phyloP scores from a whole-genome alignment of 2,329 filamentous ascomycete species.

The Diplodia mutila region DNA sequence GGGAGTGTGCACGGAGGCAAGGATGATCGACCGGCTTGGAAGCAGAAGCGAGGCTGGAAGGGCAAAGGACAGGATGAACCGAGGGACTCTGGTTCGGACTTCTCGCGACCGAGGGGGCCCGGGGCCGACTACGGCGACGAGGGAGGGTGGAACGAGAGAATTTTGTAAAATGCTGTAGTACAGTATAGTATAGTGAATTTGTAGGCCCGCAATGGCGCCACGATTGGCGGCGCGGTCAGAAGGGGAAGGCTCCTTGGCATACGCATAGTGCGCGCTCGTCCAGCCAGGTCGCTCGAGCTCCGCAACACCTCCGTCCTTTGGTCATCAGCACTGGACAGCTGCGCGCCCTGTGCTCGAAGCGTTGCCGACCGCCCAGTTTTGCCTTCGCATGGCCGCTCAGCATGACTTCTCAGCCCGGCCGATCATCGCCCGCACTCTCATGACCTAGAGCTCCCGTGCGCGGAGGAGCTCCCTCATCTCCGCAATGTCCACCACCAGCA shows the following conservation, averaged over 20 bases:
- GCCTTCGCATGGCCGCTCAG: neutral
- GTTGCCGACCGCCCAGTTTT: neutral
- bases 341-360: constrained; percentile 21
- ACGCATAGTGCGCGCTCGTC: constrained; percentile 4
- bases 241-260: constrained; percentile 15
- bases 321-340: constrained; percentile 13
- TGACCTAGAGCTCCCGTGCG: constrained; percentile 27
- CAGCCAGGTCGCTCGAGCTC: constrained; percentile 19
- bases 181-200: neutral
- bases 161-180: neutral
- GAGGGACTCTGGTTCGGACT: neutral
- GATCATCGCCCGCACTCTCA: constrained; percentile 24
- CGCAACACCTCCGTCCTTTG: constrained; percentile 23
- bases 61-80: neutral
- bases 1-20: constrained; percentile 4
- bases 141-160: constrained; percentile 12
- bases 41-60: neutral
- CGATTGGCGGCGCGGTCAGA: neutral
- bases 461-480: constrained; percentile 26
- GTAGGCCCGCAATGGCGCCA: neutral
- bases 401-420: constrained; percentile 20
- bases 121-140: neutral
- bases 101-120: neutral
- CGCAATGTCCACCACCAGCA: constrained; percentile 24
- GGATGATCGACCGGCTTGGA: neutral